These are phyloP conservation scores for Solanum paucissectum DNA, from an alignment of 257 asterid species.

Conservation along the genomic window DNA sequence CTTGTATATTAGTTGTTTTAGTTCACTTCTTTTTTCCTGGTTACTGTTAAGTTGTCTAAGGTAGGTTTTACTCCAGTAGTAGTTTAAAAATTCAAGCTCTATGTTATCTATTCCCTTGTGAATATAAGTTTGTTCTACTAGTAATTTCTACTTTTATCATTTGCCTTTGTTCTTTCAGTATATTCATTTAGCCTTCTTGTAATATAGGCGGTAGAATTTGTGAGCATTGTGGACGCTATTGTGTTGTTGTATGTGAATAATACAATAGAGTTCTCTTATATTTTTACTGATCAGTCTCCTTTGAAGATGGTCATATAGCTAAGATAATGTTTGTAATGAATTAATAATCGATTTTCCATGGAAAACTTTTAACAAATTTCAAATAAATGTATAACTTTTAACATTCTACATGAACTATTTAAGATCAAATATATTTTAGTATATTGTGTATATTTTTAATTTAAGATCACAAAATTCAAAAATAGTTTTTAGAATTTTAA, in stretches of 20 bases:
- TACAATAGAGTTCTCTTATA: too few species aligned
- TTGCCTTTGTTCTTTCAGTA: background rate
- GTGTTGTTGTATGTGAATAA: background rate
- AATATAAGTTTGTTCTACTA: background rate
- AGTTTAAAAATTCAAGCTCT: background rate
- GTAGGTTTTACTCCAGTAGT: background rate
- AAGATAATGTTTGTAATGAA: background rate
- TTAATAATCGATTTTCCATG: background rate
- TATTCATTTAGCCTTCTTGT: too few species aligned
- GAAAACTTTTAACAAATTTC: background rate
- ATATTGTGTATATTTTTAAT: too few species aligned
- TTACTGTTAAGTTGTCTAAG: background rate
- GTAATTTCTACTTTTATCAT: background rate
- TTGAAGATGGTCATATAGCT: background rate
- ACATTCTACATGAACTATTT: too few species aligned
- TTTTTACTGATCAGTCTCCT: background rate
- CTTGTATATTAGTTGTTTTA: constrained; percentile 16
- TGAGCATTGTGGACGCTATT: background rate
- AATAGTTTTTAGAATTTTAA: too few species aligned
- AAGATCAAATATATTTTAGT: too few species aligned
- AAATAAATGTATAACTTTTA: too few species aligned
- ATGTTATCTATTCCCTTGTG: background rate
- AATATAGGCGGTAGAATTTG: too few species aligned
- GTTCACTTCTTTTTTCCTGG: background rate
- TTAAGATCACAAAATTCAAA: too few species aligned